phyloP scores from a whole-genome alignment of 495 filamentous ascomycete genomes.

The Podospora anserina region DNA sequence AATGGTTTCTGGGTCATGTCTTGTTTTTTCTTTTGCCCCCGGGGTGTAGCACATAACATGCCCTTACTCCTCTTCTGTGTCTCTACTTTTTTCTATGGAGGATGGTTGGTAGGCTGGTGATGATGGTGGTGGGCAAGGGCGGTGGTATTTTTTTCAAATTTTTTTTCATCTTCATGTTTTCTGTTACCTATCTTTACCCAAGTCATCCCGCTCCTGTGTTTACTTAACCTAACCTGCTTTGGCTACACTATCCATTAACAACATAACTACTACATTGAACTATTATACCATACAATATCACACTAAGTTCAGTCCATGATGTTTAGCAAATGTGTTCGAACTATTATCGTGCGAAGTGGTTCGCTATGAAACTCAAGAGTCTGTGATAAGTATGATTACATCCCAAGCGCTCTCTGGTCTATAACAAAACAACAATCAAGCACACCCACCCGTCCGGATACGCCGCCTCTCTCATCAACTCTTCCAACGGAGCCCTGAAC shows the following conservation, averaged over 20 bases:
- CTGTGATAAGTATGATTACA: no score
- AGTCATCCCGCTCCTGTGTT: not conserved
- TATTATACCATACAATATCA: not conserved
- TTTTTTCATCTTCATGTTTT: not conserved
- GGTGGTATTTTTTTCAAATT: not conserved
- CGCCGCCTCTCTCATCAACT: slow-evolving; percentile 72
- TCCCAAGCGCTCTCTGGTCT: slow-evolving; percentile 13
- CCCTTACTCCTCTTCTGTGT: not conserved
- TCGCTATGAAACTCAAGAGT: no score
- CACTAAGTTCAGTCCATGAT: not conserved
- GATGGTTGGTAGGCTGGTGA: not conserved
- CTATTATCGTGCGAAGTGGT: no score
- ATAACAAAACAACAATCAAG: slow-evolving; percentile 77
- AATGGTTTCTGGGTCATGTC: not conserved
- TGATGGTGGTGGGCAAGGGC: not conserved
- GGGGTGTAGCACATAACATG: not conserved
- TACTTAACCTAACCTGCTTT: not conserved
- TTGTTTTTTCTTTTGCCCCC: not conserved
- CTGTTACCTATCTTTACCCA: not conserved
- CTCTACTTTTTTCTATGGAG: not conserved
- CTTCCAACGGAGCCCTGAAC: slow-evolving; percentile 77
- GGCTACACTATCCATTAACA: not conserved
- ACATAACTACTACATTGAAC: not conserved
- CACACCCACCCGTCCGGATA: slow-evolving; percentile 94
- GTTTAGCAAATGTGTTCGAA: not conserved